Evolutionary conservation across 371 early-diverging fungal species (phyloP), one percentile per base, ranked within the genome.

Genomic region (Coemansia sp.): DNA sequence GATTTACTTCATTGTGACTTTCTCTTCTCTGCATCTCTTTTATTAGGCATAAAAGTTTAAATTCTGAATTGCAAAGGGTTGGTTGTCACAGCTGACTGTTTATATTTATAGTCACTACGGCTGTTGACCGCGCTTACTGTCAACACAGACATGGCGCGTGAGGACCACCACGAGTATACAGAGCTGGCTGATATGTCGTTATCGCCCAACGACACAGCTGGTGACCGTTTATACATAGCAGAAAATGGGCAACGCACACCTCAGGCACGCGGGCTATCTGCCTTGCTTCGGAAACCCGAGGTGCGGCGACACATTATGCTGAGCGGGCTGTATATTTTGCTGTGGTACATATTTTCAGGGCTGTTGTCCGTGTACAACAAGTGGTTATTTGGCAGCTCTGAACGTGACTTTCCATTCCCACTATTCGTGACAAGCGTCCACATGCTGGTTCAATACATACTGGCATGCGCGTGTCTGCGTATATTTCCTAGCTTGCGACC

Each of bases 321-420:
- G 8, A 64, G 56, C 21, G 58, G 16, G 20, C 21, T 58, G 55
- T 71, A 68, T 25, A 65, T 75, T 2, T 20, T 68, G n/a, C 51
- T 71, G 37, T 80, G 80, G 80, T 80, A 80, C 62, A 23, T 40
- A 21, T 89, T 90, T 58, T 94, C 94, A 5, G 88, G 91, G 0
- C 72, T 83, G 2, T 83, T 95, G 23, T 88, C 88, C 5, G 81
- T 93, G 11, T 95, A 93, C 86, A 96, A 96, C 85, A 94, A 91
- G 70, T 93, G 92, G 93, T 85, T 94, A 74, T 93, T 94, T 81
- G 89, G 92, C 37, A 84, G 85, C 64, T 86, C 88, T 48, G 86
- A 89, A 58, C 85, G 87, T 66, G 87, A 93, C 80, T 89, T 95
- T 80, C 82, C 83, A 51, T 87, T 88, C 64, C 94, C 95, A 11